Conservation (phyloP, 345 rosid genomes). For the Salix brachista region DNA sequence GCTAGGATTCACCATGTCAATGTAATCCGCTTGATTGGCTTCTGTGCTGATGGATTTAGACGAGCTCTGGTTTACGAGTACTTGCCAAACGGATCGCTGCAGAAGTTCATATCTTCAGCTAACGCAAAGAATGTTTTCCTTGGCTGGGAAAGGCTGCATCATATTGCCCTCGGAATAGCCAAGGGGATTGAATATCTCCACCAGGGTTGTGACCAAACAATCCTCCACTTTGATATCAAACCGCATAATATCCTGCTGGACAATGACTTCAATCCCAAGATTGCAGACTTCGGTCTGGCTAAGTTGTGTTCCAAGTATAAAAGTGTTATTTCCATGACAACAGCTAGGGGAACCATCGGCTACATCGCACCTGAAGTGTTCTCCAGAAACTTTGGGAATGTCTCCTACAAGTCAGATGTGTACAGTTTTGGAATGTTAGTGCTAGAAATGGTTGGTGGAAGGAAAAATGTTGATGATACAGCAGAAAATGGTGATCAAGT, state of each 20-base stretch:
- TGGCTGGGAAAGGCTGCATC: slow-evolving; percentile 4
- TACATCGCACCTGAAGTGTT: slow-evolving; percentile 6
- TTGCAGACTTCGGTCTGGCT: slow-evolving; percentile 4
- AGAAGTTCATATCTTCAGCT: slow-evolving; percentile 2
- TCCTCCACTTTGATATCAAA: slow-evolving; percentile 9
- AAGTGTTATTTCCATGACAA: slow-evolving; percentile 4
- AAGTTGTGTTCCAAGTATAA: slow-evolving; percentile 5
- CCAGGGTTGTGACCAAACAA: slow-evolving; percentile 7
- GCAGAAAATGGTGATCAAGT: neutral
- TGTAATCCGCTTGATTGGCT: slow-evolving; percentile 10
- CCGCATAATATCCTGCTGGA: slow-evolving; percentile 1
- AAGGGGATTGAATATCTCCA: slow-evolving; percentile 11
- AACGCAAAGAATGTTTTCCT: neutral
- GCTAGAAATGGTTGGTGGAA: slow-evolving; percentile 13
- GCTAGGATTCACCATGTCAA: slow-evolving; percentile 13
- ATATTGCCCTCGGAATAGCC: slow-evolving; percentile 7
- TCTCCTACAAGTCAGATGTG: neutral
- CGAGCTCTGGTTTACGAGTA: slow-evolving; percentile 7
- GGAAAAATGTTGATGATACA: neutral
- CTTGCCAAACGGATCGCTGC: slow-evolving; percentile 4
- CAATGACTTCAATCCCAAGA: slow-evolving; percentile 3
- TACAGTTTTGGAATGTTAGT: slow-evolving; percentile 7
- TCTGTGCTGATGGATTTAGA: slow-evolving; percentile 9
- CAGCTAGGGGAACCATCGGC: slow-evolving; percentile 1
- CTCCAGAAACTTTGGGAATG: slow-evolving; percentile 6